phyloP scores from a whole-genome alignment of 768 basidiomycete species.

The Roridomyces roridus region DNA sequence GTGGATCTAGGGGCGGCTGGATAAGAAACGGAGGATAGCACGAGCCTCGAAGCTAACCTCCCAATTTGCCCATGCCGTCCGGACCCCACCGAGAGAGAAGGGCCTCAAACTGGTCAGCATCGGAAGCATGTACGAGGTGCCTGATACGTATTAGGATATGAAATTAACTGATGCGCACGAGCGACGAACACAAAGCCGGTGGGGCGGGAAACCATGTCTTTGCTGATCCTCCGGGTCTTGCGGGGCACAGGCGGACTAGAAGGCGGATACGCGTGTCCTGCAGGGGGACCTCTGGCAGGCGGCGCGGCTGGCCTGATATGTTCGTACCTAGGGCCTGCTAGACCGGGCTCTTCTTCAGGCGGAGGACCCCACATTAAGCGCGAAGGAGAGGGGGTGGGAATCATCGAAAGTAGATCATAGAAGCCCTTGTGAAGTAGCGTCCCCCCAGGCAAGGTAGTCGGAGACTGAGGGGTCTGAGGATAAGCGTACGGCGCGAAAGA shows the following conservation, averaged over 20 bases:
- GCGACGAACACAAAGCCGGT: conserved; percentile 81
- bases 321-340: conserved; percentile 77
- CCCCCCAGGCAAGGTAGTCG: conserved; percentile 64
- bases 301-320: conserved; percentile 43
- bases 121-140: conserved; percentile 90
- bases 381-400: conserved; percentile 74
- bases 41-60: conserved; percentile 58
- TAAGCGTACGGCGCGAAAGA: conserved; percentile 41
- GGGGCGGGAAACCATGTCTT: conserved; percentile 88
- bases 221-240: conserved; percentile 75
- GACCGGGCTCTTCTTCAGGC: conserved; percentile 44
- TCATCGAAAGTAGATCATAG: conserved; percentile 83
- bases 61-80: conserved; percentile 87
- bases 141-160: conserved; percentile 47
- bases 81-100: conserved; percentile 88
- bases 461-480: conserved; percentile 45
- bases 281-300: conserved; percentile 35
- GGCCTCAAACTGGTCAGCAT: conserved; percentile 88
- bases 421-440: conserved; percentile 89
- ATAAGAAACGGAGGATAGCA: conserved; percentile 31
- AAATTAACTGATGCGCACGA: conserved; percentile 20
- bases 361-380: conserved; percentile 64
- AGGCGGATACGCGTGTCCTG: conserved; percentile 38
- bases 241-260: conserved; percentile 41
- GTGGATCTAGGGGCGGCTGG: conserved; percentile 69